A percentile compares a stretch with the other conserved stretches of the same genome.
Conservation (phyloP, 202 grass and related monocot genomes). For the Bolboschoenoplectus hybrid region DNA sequence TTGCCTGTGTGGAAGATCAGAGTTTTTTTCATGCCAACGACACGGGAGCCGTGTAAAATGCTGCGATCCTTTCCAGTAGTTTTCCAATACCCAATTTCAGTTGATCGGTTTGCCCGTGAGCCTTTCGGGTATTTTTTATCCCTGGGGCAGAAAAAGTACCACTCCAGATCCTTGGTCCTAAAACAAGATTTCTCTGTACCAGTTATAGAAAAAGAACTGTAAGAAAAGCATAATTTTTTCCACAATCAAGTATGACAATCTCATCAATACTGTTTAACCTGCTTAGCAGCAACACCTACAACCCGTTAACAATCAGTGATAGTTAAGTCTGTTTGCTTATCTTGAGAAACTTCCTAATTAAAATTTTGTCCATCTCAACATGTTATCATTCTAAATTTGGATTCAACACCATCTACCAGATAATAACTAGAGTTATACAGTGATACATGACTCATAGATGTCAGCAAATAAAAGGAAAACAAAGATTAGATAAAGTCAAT, state of each 20-base stretch:
- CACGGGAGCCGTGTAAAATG: constrained; percentile 58
- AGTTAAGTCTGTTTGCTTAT: neutral
- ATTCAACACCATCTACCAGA: neutral
- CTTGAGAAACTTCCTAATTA: neutral
- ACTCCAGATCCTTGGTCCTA: constrained; percentile 79
- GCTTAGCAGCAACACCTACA: neutral
- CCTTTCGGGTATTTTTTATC: constrained; percentile 96
- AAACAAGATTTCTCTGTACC: constrained; percentile 70
- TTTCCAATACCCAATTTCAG: constrained; percentile 91
- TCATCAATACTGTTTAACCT: neutral
- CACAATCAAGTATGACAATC: neutral
- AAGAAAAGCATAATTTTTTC: neutral
- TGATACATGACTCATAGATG: neutral
- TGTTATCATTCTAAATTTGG: constrained; percentile 1
- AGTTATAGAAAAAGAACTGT: constrained; percentile 17
- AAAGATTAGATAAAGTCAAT: constrained; percentile 14
- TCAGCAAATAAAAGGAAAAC: neutral
- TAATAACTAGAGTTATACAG: neutral
- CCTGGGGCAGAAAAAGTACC: constrained; percentile 89
- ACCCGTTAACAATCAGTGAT: neutral
- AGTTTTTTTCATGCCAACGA: constrained; percentile 80
- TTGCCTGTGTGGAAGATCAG: constrained; percentile 93
- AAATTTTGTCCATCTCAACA: constrained; percentile 18
- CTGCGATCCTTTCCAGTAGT: constrained; percentile 86
- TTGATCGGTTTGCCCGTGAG: constrained; percentile 66